Evolutionary conservation across 306 rosid genomes (phyloP).

Genomic region (Carpinus fangiana): DNA sequence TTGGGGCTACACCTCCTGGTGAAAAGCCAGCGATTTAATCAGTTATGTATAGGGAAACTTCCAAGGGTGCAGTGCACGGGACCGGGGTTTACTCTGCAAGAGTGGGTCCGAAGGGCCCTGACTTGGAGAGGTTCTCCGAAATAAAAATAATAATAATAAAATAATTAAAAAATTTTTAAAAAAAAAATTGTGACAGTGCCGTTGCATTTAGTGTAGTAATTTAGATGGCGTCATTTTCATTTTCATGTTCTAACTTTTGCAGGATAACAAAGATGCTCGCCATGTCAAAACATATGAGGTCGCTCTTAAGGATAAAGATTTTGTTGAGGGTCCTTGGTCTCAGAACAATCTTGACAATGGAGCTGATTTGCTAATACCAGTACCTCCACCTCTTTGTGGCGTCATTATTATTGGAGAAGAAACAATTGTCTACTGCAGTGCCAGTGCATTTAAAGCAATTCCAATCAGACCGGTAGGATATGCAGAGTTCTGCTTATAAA

Average conservation of each 20-base stretch:
- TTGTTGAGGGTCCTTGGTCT: conserved; percentile 97
- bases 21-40: too few species aligned
- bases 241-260: conserved; percentile 35
- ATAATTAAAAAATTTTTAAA: too few species aligned
- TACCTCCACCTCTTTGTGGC: conserved; percentile 96
- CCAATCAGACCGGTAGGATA: conserved; percentile 82
- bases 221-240: conserved; percentile 21
- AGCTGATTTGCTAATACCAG: conserved; percentile 90
- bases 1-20: too few species aligned
- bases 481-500: conserved; percentile 13
- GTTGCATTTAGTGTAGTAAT: conserved; percentile 4
- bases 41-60: too few species aligned
- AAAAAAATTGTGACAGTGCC: not conserved
- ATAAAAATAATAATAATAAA: too few species aligned
- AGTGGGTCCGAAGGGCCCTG: too few species aligned
- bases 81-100: too few species aligned
- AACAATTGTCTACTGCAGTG: conserved; percentile 95
- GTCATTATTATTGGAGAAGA: conserved; percentile 97
- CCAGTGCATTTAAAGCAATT: conserved; percentile 90
- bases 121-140: too few species aligned
- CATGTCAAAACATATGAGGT: conserved; percentile 98
- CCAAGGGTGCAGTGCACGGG: too few species aligned
- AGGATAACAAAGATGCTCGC: conserved; percentile 98
- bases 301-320: conserved; percentile 93
- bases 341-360: conserved; percentile 97